Base-by-base conservation (phyloP, 2,329 filamentous ascomycete genomes). In the Penicillium thymicola region DNA sequence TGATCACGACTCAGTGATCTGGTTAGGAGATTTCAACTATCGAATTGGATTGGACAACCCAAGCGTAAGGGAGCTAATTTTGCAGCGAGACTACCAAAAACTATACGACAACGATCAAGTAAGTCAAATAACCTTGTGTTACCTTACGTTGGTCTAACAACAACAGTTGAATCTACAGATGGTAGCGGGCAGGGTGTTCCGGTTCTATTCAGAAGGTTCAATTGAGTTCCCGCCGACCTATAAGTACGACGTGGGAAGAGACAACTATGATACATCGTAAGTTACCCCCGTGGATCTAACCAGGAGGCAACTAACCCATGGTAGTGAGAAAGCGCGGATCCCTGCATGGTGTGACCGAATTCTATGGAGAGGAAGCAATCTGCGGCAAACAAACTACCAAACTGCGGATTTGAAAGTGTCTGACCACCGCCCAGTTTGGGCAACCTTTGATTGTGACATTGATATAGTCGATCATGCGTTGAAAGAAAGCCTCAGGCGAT, bases 11-110 rank as follows among this genome's bases (percentile, higher is more conserved):
- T 87, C 89, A 23, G 88, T 97, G 36, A 88, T 97, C 51, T 99
- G 94, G 93, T 82, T 97, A 41, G 94, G 94, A 5, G 94, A 99
- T 73, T 99, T 99, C 79, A 99, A 99, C 71, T 99, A 99, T 74
- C 88, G 94, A 18, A 96, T 99, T 66, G 93, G 92, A 1, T 81
- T 97, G 55, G 83, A 82, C 43, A 86, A 90, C 62, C 91, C 96
- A 38, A 86, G 82, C 58, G 90, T 91, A 8, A 87, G 89, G 63
- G 83, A 86, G 32, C 78, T 96, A 10, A 85, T 96, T 53, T 83
- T 87, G 65, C 81, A 83, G 53, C 80, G 84, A 27, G 88, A 97
- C 67, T 79, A 96, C 11, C 89, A 88, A 54, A 87, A 82, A 18
- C 76, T 97, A 48, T 95, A 96, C 70, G 89, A 94, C 59, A 95